Evolutionary conservation across 2,329 filamentous ascomycete genomes (phyloP).

Genomic region (Mollisia scopiformis): DNA sequence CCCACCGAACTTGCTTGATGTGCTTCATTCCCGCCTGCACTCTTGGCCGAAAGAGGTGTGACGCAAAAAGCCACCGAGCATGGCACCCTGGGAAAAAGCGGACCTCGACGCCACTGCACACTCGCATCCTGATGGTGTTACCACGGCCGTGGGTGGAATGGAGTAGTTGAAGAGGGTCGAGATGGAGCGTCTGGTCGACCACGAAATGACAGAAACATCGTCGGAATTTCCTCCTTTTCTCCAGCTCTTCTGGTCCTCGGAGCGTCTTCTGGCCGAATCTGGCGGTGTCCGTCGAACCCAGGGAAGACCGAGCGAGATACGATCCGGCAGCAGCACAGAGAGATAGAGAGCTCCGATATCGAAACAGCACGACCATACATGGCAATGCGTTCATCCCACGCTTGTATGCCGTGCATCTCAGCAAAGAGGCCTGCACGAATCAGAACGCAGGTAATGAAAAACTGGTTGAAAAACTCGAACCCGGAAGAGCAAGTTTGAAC

Average conservation of each 20-base stretch:
- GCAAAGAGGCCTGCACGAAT: slow-evolving; percentile 12
- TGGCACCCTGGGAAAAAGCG: slow-evolving; percentile 4
- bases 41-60: neutral
- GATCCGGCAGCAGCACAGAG: too few species aligned
- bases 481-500: too few species aligned
- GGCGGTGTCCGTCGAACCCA: neutral
- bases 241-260: neutral
- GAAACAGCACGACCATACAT: neutral
- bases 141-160: slow-evolving; percentile 10
- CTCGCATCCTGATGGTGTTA: slow-evolving; percentile 1
- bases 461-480: slow-evolving; percentile 15
- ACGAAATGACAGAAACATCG: neutral
- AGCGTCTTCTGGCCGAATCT: neutral
- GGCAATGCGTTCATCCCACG: slow-evolving; percentile 5
- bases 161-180: neutral
- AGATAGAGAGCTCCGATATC: neutral
- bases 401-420: slow-evolving; percentile 6
- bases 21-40: neutral
- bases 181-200: too few species aligned
- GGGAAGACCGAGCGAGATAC: neutral
- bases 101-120: slow-evolving; percentile 7
- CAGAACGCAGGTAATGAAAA: neutral
- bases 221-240: neutral
- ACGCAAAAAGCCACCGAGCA: slow-evolving; percentile 10
- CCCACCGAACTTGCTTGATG: too few species aligned